phyloP scores from a whole-genome alignment of 768 basidiomycete species.

The Kwoniella dejecticola region DNA sequence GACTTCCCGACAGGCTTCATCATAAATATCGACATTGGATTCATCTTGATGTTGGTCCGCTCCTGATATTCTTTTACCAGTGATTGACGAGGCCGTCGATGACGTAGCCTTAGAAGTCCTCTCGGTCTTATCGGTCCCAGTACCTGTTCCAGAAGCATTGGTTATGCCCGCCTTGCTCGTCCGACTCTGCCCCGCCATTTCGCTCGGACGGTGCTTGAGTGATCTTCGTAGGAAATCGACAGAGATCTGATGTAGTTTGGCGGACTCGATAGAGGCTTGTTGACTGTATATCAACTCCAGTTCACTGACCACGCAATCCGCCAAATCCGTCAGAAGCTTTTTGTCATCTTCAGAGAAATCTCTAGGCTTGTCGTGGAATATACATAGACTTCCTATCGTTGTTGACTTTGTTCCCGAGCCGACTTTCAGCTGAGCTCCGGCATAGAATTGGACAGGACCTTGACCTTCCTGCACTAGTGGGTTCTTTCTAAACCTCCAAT shows the following conservation, averaged over 20 bases:
- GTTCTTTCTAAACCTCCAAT: slow-evolving; percentile 52
- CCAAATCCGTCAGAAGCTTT: slow-evolving; percentile 43
- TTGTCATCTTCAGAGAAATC: slow-evolving; percentile 34
- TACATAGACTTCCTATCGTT: slow-evolving; percentile 49
- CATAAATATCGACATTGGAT: slow-evolving; percentile 41
- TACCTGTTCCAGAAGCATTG: no score
- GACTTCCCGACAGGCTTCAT: slow-evolving; percentile 50
- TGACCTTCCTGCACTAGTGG: slow-evolving; percentile 31
- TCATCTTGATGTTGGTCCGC: slow-evolving; percentile 29
- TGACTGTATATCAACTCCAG: slow-evolving; percentile 50
- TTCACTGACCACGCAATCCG: slow-evolving; percentile 50
- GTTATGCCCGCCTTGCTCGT: no score
- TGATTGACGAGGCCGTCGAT: slow-evolving; percentile 16
- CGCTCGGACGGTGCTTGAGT: slow-evolving; percentile 41
- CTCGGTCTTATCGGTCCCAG: background rate
- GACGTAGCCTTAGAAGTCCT: background rate
- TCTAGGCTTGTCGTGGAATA: slow-evolving; percentile 46
- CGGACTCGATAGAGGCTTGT: slow-evolving; percentile 38
- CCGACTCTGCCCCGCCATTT: slow-evolving; percentile 24
- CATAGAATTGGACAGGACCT: slow-evolving; percentile 43
- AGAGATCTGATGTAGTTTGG: slow-evolving; percentile 53
- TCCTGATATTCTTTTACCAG: slow-evolving; percentile 29
- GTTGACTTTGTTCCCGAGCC: slow-evolving; percentile 34
- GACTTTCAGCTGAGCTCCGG: slow-evolving; percentile 46
- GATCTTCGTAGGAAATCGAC: slow-evolving; percentile 54